Conservation (phyloP, 768 basidiomycete genomes). For the Cystobasidium tubakii region DNA sequence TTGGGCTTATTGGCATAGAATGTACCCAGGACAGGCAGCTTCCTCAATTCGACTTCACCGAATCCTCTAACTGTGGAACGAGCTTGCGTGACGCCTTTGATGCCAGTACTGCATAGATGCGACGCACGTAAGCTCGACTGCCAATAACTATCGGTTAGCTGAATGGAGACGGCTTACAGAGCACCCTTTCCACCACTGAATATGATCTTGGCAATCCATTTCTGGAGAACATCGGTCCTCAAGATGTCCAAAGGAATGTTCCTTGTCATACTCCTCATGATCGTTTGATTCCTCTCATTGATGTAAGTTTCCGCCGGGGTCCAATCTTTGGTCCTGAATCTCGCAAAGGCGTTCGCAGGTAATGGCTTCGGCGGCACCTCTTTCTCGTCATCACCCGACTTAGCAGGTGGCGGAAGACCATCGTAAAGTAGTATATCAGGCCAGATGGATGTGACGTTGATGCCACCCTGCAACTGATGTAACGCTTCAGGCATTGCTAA, state of each 20-base stretch:
- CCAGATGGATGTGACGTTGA: slow-evolving; percentile 31
- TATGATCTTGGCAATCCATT: slow-evolving; percentile 31
- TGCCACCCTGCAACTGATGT: slow-evolving; percentile 12
- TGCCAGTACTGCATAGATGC: background rate
- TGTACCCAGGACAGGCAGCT: slow-evolving; percentile 10
- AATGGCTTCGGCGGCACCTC: slow-evolving; percentile 13
- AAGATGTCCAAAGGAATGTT: slow-evolving; percentile 34
- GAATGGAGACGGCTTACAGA: slow-evolving; percentile 10
- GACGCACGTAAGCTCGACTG: background rate
- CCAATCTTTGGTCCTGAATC: slow-evolving; percentile 30
- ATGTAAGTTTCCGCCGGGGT: background rate
- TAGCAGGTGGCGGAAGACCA: slow-evolving; percentile 13
- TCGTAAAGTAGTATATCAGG: slow-evolving; percentile 34
- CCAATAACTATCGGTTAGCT: too few relatives aligned
- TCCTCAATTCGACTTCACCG: slow-evolving; percentile 25
- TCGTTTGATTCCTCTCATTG: slow-evolving; percentile 24
- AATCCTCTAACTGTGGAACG: slow-evolving; percentile 18
- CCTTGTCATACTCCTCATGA: slow-evolving; percentile 8
- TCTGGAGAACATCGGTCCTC: slow-evolving; percentile 16
- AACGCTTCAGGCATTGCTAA: slow-evolving; percentile 9
- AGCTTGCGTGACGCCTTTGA: slow-evolving; percentile 23
- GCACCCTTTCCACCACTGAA: slow-evolving; percentile 31
- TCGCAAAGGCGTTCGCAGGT: slow-evolving; percentile 28
- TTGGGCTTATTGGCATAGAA: slow-evolving; percentile 30
- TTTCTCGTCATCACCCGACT: slow-evolving; percentile 6